phyloP scores from a whole-genome alignment of 2,329 filamentous ascomycete genomes.

The Lasiodiplodia sp. region DNA sequence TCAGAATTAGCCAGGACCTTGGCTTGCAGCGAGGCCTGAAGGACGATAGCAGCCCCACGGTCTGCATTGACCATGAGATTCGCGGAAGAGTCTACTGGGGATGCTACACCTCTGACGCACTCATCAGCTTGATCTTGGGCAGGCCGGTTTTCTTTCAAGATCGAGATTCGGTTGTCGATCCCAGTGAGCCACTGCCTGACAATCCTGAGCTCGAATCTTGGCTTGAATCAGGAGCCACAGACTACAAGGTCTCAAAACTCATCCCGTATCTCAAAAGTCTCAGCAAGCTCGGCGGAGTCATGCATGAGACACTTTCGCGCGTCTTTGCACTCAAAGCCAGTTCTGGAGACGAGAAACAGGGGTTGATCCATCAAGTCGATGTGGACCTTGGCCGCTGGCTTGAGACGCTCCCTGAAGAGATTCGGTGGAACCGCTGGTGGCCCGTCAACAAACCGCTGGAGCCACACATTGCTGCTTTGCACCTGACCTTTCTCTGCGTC shows the following conservation, averaged over 20 bases:
- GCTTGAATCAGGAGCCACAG: neutral
- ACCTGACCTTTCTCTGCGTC: neutral
- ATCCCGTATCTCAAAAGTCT: neutral
- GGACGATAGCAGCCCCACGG: neutral
- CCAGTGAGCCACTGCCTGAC: neutral
- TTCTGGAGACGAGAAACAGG: neutral
- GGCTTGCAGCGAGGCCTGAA: neutral
- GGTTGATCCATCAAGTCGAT: neutral
- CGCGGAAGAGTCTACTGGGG: conserved; percentile 1
- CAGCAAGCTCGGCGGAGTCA: neutral
- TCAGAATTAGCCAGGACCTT: conserved; percentile 10
- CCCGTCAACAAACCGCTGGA: neutral
- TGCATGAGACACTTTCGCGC: neutral
- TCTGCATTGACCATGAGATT: neutral
- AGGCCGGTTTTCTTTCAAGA: neutral
- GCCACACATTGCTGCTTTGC: neutral
- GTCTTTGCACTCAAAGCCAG: neutral
- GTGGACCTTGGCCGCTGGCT: neutral
- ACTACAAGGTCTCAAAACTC: neutral
- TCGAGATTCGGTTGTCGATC: neutral
- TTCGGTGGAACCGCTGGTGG: neutral
- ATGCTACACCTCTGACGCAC: neutral
- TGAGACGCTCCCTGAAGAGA: neutral
- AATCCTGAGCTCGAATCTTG: neutral
- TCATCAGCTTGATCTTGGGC: conserved; percentile 5